phyloP scores from a whole-genome alignment of 176 grass and related monocot species.

The Poa pratensis region DNA sequence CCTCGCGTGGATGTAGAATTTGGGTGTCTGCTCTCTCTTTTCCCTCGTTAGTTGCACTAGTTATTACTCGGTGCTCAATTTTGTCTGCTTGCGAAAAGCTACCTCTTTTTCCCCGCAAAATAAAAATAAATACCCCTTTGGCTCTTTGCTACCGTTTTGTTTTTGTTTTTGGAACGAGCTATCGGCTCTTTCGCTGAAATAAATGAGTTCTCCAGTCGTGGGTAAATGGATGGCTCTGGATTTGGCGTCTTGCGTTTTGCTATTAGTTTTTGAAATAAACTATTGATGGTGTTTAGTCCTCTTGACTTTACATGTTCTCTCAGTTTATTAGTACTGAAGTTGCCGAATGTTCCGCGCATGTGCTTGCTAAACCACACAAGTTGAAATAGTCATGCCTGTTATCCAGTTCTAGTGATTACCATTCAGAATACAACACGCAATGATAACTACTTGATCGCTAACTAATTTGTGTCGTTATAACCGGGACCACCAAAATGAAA shows the following conservation, averaged over 20 bases:
- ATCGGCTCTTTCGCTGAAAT: conserved; percentile 1
- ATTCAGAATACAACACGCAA: background rate
- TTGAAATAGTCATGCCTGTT: background rate
- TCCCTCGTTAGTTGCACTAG: background rate
- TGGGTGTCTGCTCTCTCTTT: background rate
- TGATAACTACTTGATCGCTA: background rate
- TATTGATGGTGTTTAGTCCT: background rate
- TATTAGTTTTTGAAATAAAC: too few relatives aligned
- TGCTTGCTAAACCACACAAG: background rate
- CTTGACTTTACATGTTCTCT: background rate
- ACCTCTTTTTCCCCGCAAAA: background rate
- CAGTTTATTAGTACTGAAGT: background rate
- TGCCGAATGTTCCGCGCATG: background rate
- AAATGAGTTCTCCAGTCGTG: background rate
- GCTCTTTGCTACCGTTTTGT: background rate
- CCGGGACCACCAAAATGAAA: background rate
- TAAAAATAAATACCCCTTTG: background rate
- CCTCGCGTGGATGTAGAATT: background rate
- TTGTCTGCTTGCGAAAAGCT: background rate
- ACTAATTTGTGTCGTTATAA: background rate
- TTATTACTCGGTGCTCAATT: background rate
- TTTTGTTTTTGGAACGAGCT: background rate
- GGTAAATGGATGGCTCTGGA: background rate
- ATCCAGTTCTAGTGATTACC: background rate
- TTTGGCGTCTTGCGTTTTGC: background rate